Evolutionary conservation across 345 rosid species (phyloP).

Genomic region (Salix brachista): DNA sequence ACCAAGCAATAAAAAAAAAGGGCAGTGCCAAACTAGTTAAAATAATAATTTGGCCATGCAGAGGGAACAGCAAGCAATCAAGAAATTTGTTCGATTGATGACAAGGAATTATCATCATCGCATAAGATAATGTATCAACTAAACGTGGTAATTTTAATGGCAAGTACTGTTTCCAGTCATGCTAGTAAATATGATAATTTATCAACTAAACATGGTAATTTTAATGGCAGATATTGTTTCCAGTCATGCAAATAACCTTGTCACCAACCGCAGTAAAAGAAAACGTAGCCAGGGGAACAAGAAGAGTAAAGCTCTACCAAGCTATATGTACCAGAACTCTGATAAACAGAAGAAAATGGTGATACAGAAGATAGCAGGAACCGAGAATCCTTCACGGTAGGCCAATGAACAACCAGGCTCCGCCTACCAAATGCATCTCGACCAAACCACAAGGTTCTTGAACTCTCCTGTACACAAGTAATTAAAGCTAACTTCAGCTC

Average conservation of each 20-base stretch:
- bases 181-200: neutral
- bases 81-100: neutral
- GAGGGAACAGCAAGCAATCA: neutral
- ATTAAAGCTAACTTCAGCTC: neutral
- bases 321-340: slow-evolving; percentile 41
- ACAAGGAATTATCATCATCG: neutral
- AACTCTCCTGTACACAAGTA: slow-evolving; percentile 43
- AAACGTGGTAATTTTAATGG: neutral
- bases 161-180: neutral
- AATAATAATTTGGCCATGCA: neutral
- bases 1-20: neutral
- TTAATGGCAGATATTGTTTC: neutral
- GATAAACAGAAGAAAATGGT: slow-evolving; percentile 37
- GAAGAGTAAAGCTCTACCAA: slow-evolving; percentile 26
- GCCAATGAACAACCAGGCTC: slow-evolving; percentile 97
- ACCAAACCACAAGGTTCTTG: slow-evolving; percentile 87
- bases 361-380: slow-evolving; percentile 72
- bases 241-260: neutral
- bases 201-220: neutral
- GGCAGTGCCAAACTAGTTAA: neutral
- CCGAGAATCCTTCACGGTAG: slow-evolving; percentile 53
- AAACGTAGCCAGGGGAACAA: slow-evolving; percentile 3
- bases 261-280: neutral
- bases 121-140: neutral
- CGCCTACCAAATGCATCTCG: slow-evolving; percentile 84